A percentile compares a stretch with the other conserved stretches of the same genome.
Conservation (phyloP, 345 rosid genomes). For the Passiflora organensis region DNA sequence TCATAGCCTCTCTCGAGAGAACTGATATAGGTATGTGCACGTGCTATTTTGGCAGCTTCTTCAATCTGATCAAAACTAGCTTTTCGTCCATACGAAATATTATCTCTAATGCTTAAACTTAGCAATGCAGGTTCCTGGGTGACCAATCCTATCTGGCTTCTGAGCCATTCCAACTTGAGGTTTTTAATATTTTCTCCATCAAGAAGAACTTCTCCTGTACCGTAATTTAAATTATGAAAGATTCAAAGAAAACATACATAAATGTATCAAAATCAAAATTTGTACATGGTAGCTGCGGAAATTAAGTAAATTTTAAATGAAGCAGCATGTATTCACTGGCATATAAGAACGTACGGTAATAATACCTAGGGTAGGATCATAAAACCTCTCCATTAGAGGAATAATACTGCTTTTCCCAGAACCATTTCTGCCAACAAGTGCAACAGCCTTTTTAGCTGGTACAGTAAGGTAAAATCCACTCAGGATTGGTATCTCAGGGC, state of each 20-base stretch:
- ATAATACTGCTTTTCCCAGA: conserved; percentile 99
- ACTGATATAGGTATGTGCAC: conserved; percentile 89
- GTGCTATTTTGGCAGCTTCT: conserved; percentile 96
- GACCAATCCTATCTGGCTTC: conserved; percentile 94
- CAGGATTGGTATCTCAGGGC: conserved; percentile 97
- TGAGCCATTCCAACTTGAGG: conserved; percentile 83
- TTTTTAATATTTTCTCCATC: conserved; percentile 96
- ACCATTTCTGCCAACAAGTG: conserved; percentile 99
- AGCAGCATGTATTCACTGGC: conserved; percentile 4
- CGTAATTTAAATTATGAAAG: conserved; percentile 10
- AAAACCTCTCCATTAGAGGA: conserved; percentile 99
- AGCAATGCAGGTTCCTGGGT: conserved; percentile 97
- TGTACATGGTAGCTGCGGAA: conserved; percentile 16
- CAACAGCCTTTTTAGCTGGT: conserved; percentile 92
- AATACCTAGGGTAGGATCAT: conserved; percentile 98
- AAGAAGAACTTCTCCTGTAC: conserved; percentile 95
- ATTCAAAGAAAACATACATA: conserved; percentile 1
- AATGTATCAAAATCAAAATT: conserved; percentile 12
- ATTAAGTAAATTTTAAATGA: conserved; percentile 4
- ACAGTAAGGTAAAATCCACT: conserved; percentile 98
- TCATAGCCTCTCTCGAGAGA: conserved; percentile 87
- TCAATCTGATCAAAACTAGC: conserved; percentile 80
- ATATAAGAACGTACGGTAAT: conserved; percentile 9
- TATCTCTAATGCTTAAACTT: conserved; percentile 81
- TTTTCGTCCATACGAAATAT: conserved; percentile 85